Base-by-base conservation (phyloP, 2,329 filamentous ascomycete genomes). In the Verticillium nubilum region DNA sequence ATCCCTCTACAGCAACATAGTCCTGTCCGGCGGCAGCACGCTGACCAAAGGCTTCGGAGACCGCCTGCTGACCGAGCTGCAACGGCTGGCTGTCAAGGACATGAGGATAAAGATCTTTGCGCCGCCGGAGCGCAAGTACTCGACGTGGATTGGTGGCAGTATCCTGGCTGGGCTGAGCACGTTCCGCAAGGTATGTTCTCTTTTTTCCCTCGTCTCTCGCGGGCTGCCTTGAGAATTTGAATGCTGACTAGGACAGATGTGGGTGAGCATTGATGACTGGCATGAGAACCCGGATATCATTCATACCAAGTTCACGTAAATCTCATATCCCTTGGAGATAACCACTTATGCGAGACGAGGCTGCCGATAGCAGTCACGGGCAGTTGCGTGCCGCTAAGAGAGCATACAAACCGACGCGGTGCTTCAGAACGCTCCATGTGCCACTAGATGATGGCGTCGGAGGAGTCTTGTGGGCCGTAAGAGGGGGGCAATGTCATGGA, bases 81-180 rank as follows among this genome's bases (percentile, higher is more conserved):
- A 97, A 78, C 84, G 89, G 72, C 80, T 98, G 68, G 95, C 95
- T 12, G 92, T 98, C 67, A 97, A 97, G 81, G 95, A 99, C 74
- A 99, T 97, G 94, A 87, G 93, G 70, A 98, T 99, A 80, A 97
- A 97, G 82, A 99, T 99, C 72, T 97, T 96, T 78, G 95, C 95
- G 58, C 95, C 95, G 59, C 94, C 95, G 5, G 95, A 99, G 81
- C 85, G 95, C 66, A 97, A 98, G 77, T 99, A 98, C 80, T 97
- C 92, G 63, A 99, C 95, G 31, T 99, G 95, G 95, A 98, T 98
- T 67, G 95, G 95, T 64, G 95, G 95, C 59, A 97, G 95, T 74
- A 99, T 99, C 76, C 80, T 99, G 66, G 95, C 95, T 33, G 94
- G 95, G 6, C 78, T 99, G 75, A 98, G 94, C 80, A 99, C 95